Percentiles rank a stretch among this genome's conserved stretches.
phyloP scores from a whole-genome alignment of 108 stramenopile genomes.

The Cylindrotheca fusiformis region DNA sequence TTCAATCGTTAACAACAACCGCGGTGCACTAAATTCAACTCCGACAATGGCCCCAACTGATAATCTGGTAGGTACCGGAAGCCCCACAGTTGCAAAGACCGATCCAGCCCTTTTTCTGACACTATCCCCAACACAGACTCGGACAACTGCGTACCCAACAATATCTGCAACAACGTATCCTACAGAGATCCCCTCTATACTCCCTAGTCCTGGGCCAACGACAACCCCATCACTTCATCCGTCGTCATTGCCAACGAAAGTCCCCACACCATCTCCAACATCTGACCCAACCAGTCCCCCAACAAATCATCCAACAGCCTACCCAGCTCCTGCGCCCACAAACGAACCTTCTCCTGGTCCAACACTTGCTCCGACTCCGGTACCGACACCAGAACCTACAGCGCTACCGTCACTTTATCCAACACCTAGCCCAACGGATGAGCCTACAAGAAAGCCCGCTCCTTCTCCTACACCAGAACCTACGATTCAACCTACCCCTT shows the following conservation, averaged over 20 bases:
- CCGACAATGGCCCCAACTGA: not conserved
- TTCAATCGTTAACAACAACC: not conserved
- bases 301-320: not conserved
- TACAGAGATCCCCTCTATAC: not conserved
- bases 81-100: not conserved
- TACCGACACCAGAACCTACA: not conserved
- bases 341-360: not conserved
- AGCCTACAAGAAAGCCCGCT: not conserved
- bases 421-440: not conserved
- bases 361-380: not conserved
- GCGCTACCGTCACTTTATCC: not conserved
- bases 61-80: not conserved
- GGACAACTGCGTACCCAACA: not conserved
- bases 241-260: too few relatives aligned
- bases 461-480: not conserved
- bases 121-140: too few relatives aligned
- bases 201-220: not conserved
- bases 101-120: not conserved
- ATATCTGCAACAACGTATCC: not conserved
- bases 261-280: too few relatives aligned
- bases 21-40: not conserved
- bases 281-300: too few relatives aligned
- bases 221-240: too few relatives aligned
- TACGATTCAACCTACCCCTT: not conserved
- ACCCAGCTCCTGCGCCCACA: not conserved